Evolutionary conservation across 305 asterid genomes (phyloP), one percentile per base, ranked within the genome.

Genomic region (Andrographis paniculata): DNA sequence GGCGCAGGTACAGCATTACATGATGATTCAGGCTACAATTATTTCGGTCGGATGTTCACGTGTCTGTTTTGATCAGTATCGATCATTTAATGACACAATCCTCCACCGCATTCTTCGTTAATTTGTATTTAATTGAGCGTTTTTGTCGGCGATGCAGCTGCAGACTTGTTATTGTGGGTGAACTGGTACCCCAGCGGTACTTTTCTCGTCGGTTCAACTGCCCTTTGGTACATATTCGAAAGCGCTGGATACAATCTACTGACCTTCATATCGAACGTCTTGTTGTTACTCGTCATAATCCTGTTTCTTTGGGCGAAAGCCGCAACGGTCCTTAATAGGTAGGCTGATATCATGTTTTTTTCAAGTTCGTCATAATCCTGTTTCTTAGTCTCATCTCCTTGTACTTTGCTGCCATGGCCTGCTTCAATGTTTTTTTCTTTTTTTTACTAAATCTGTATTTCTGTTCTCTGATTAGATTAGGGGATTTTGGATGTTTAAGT

Each of bases 291-390:
- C 35, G 95, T 71, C 45, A 45, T 75, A 17, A 80, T 91, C 59
- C 66, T 91, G 59, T 86, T 86, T 77, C 52, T 83, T 55, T 91
- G 96, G 98, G 94, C 96, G 37, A 91, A 83, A 75, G 86, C 98
- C 41, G 98, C 98, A 13, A 66, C 87, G 12, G 77, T 86, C 69
- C 87, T 91, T 37, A 86, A 78, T 62, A 86, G 98, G 98, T 86
- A 83, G 43, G 40, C 31, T 16, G 17, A 12, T 14, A 41, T 53
- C 35, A 20, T 14, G 39, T 24, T 46, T 57, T 21, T 14, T 49
- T 13, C 38, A 27, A 5, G 33, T 27, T 27, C 10, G 10, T 27
- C 33, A 10, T 27, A 27, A 27, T 27, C 10, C 9, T 27, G 6
- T 10, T 27, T 10, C 33, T 27, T 10, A 10, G 10, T 13, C 3